These are phyloP conservation scores for Hypomontagnella monticulosa DNA, from an alignment of 495 filamentous ascomycete genomes.

Conservation along the genomic window DNA sequence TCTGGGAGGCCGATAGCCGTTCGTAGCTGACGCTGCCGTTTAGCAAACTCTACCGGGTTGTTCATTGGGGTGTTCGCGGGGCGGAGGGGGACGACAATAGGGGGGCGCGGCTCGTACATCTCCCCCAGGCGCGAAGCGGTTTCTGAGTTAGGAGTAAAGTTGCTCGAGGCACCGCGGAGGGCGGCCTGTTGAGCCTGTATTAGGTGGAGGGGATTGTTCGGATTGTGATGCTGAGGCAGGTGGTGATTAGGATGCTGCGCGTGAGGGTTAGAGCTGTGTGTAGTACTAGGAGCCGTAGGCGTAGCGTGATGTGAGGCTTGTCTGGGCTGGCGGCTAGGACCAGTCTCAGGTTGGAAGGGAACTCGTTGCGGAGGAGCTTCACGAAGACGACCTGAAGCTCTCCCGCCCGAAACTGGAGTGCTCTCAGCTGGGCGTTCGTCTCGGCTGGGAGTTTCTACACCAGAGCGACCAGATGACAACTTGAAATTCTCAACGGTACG, in stretches of 20 bases:
- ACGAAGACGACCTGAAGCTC: conserved; percentile 74
- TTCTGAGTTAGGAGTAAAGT: conserved; percentile 53
- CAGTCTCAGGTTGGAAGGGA: conserved; percentile 82
- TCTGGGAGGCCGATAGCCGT: conserved; percentile 34
- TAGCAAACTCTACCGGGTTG: conserved; percentile 67
- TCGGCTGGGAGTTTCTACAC: conserved; percentile 70
- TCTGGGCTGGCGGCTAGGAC: conserved; percentile 66
- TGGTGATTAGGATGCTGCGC: conserved; percentile 42
- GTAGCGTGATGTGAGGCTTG: conserved; percentile 59
- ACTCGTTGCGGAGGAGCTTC: conserved; percentile 81
- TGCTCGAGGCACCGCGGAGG: conserved; percentile 50
- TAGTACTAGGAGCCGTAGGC: conserved; percentile 44
- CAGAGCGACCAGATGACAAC: conserved; percentile 56
- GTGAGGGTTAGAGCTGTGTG: conserved; percentile 47
- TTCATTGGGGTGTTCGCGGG: conserved; percentile 75
- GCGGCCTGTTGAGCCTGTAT: conserved; percentile 48
- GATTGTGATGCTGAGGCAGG: conserved; percentile 44
- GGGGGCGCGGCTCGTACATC: conserved; percentile 67
- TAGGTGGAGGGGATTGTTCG: conserved; percentile 40
- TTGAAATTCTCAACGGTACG: conserved; percentile 79
- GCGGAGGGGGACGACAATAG: conserved; percentile 67
- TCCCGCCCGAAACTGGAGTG: conserved; percentile 64
- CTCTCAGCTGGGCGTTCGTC: conserved; percentile 69
- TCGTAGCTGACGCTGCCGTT: conserved; percentile 54
- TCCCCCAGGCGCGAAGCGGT: conserved; percentile 61